phyloP scores from a whole-genome alignment of 495 filamentous ascomycete species.

The Aspergillus baeticus region DNA sequence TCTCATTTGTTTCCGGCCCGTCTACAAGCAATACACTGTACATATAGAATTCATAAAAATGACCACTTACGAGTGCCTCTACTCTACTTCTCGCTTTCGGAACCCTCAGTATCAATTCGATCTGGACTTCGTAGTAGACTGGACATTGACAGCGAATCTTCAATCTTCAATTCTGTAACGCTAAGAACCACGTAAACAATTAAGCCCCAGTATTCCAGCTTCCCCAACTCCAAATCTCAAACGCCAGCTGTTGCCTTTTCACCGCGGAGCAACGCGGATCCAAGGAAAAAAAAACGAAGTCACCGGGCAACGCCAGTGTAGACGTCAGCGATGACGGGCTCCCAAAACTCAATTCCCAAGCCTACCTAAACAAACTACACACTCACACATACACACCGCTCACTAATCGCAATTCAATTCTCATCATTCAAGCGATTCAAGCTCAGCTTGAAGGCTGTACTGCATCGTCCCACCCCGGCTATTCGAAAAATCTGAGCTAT shows the following conservation, averaged over 20 bases:
- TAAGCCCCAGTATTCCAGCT: no score
- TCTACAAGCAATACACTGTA: constrained; percentile 36
- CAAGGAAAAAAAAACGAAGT: no score
- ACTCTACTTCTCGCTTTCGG: no score
- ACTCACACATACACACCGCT: no score
- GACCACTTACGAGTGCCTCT: constrained; percentile 23
- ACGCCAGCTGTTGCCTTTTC: background rate
- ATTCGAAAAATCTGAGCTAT: constrained; percentile 4
- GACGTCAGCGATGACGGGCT: constrained; percentile 4
- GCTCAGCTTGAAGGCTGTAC: no score
- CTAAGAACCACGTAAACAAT: no score
- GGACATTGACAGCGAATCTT: no score
- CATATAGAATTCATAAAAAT: constrained; percentile 49
- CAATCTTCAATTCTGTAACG: no score
- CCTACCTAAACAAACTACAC: background rate
- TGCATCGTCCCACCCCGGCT: background rate
- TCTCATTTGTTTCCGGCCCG: constrained; percentile 18
- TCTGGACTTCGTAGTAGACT: background rate
- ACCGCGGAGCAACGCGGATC: background rate
- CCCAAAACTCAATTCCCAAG: background rate
- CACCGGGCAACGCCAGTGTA: background rate
- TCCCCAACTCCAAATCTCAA: background rate
- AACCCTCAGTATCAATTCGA: background rate
- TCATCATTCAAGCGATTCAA: background rate
- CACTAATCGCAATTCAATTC: no score